These are phyloP conservation scores for Pouteria campechiana DNA, from an alignment of 179 eudicot genomes.

Conservation along the genomic window DNA sequence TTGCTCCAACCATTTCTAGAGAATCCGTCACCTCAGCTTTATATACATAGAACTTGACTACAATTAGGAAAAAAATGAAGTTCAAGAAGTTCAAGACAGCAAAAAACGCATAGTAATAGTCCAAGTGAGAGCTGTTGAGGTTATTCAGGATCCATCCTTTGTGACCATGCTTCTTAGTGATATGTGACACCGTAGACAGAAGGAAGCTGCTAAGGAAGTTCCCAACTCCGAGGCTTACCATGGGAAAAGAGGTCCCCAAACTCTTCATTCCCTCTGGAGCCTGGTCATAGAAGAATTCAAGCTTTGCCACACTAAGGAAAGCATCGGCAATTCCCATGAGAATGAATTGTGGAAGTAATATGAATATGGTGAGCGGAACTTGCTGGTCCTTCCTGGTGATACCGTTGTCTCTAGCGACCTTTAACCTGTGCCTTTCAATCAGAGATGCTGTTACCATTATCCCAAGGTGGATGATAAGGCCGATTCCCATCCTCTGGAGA, in stretches of 20 bases:
- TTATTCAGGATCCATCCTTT: constrained; percentile 16
- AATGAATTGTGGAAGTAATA: constrained; percentile 40
- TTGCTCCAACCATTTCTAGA: constrained; percentile 20
- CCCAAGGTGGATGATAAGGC: constrained; percentile 20
- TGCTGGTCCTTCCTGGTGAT: constrained; percentile 15
- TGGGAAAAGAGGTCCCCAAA: constrained; percentile 37
- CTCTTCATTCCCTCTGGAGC: constrained; percentile 50
- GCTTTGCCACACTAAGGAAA: constrained; percentile 32
- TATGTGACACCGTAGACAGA: constrained; percentile 21
- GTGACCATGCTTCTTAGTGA: constrained; percentile 20
- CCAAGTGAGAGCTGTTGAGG: constrained; percentile 16
- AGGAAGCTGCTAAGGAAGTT: constrained; percentile 38
- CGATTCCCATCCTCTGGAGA: constrained; percentile 45
- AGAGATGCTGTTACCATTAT: constrained; percentile 32
- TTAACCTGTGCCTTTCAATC: constrained; percentile 27
- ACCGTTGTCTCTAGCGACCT: constrained; percentile 29
- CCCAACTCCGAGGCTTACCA: constrained; percentile 29
- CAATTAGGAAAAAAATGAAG: constrained; percentile 21
- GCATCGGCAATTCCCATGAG: constrained; percentile 44
- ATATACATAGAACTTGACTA: constrained; percentile 27
- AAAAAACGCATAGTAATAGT: constrained; percentile 39
- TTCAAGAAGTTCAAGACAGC: constrained; percentile 26
- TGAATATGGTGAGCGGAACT: constrained; percentile 29
- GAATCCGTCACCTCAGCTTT: constrained; percentile 44
- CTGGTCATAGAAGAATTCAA: constrained; percentile 49